Evolutionary conservation across 1,139 yeast species (phyloP).

Genomic region (Pichia sp.): DNA sequence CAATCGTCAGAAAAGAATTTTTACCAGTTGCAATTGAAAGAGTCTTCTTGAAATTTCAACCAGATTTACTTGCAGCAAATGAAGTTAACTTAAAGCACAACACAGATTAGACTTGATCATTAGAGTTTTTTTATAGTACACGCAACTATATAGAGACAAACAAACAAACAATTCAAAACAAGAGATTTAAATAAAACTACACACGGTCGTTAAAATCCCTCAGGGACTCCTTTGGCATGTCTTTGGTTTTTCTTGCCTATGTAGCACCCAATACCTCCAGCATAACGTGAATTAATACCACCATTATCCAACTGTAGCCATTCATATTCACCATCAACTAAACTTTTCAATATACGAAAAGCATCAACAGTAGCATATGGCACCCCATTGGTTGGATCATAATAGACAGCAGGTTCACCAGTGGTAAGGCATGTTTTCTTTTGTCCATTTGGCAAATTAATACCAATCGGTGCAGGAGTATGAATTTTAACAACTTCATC

Average conservation of each 20-base stretch:
- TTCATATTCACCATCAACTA: slow-evolving; percentile 58
- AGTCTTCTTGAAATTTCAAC: slow-evolving; percentile 52
- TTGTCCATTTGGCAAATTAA: slow-evolving; percentile 61
- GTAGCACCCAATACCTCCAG: slow-evolving; percentile 63
- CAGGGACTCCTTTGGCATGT: slow-evolving; percentile 86
- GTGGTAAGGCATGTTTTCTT: slow-evolving; percentile 70
- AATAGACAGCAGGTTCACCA: slow-evolving; percentile 73
- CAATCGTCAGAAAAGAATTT: slow-evolving; percentile 39
- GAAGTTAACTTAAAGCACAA: slow-evolving; percentile 31
- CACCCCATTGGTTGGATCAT: slow-evolving; percentile 80
- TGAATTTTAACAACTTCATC: slow-evolving; percentile 42
- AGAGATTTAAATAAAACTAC: too few relatives aligned
- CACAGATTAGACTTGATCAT: slow-evolving; percentile 16
- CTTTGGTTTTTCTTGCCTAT: slow-evolving; percentile 46
- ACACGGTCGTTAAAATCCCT: slow-evolving; percentile 45
- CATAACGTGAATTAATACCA: slow-evolving; percentile 58
- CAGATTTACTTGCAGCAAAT: slow-evolving; percentile 54
- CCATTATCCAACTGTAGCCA: slow-evolving; percentile 70
- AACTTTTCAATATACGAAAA: slow-evolving; percentile 59
- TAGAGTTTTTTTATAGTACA: too few relatives aligned
- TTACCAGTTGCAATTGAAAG: slow-evolving; percentile 42
- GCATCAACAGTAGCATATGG: slow-evolving; percentile 83
- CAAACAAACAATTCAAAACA: too few relatives aligned
- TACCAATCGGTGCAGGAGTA: slow-evolving; percentile 71
- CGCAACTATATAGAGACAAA: too few relatives aligned